Evolutionary conservation across 805 yeast genomes (phyloP).

Genomic region (Wickerhamiella domercqiae): DNA sequence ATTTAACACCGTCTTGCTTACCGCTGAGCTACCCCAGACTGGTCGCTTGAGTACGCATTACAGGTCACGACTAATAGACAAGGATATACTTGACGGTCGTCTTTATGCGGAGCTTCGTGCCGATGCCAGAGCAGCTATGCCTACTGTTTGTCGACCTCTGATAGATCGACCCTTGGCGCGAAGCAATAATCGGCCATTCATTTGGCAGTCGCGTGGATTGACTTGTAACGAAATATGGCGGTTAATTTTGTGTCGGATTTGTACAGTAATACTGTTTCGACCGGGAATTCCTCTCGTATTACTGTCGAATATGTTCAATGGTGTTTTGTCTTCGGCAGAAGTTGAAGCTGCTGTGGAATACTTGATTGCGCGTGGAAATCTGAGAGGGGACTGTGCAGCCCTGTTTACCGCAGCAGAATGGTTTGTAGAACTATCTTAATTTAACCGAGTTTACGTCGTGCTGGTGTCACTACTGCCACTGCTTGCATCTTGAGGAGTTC

Average conservation of each 20-base stretch:
- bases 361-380: conserved; percentile 12
- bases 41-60: conserved; percentile 40
- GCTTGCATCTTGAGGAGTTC: no score
- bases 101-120: conserved; percentile 19
- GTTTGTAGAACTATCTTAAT: not conserved
- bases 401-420: not conserved
- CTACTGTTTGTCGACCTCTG: not conserved
- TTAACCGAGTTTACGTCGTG: no score
- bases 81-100: conserved; percentile 50
- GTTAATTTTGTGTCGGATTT: conserved; percentile 33
- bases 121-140: not conserved
- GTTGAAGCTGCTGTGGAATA: conserved; percentile 17
- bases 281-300: conserved; percentile 36
- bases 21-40: conserved; percentile 39
- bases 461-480: no score
- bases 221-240: conserved; percentile 43
- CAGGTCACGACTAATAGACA: conserved; percentile 60
- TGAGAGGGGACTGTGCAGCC: not conserved
- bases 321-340: conserved; percentile 19
- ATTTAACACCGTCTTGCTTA: conserved; percentile 26
- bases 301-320: conserved; percentile 15
- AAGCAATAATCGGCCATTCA: conserved; percentile 3
- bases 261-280: conserved; percentile 32
- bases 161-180: not conserved
- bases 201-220: conserved; percentile 25